Percentiles rank a stretch among this genome's conserved stretches.
These are phyloP conservation scores for Wolfiporia cocos DNA, from an alignment of 1,284 basidiomycete genomes.

Conservation along the genomic window DNA sequence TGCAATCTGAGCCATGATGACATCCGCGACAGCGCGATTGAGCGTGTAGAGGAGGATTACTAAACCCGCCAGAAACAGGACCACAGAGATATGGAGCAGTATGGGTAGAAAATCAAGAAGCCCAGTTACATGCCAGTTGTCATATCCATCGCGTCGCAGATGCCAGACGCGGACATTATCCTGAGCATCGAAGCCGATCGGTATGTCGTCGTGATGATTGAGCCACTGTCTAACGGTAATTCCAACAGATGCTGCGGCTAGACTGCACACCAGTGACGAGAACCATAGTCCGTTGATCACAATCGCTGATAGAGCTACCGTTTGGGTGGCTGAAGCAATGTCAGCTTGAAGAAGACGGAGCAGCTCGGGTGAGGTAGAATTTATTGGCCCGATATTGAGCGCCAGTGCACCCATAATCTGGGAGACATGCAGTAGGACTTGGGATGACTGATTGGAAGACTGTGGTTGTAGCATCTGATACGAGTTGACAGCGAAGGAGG, in stretches of 20 bases:
- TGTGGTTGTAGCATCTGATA: conserved; percentile 18
- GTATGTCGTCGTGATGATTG: conserved; percentile 15
- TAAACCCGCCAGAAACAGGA: conserved; percentile 20
- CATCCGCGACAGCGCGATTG: conserved; percentile 11
- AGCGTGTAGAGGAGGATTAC: conserved; percentile 19
- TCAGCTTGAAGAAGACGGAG: neutral
- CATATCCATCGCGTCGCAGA: conserved; percentile 15
- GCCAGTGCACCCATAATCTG: neutral
- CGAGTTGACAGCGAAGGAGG: conserved; percentile 18
- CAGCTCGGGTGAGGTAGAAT: neutral
- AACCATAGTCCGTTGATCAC: conserved; percentile 22
- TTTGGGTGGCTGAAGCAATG: neutral
- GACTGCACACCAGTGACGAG: conserved; percentile 19
- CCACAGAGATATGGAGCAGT: conserved; percentile 19
- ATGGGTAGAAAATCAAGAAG: conserved; percentile 18
- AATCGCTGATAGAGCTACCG: conserved; percentile 2
- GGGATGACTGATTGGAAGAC: neutral
- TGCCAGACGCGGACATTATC: conserved; percentile 17
- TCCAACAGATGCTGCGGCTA: conserved; percentile 18
- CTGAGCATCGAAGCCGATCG: conserved; percentile 12
- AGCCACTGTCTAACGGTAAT: conserved; percentile 21
- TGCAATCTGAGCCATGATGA: neutral
- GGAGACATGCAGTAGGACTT: neutral
- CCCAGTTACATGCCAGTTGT: conserved; percentile 16
- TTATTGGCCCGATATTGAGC: neutral